These are phyloP conservation scores for Tillandsia fasciculata DNA, from an alignment of 176 grass and related monocot species.

Conservation along the genomic window DNA sequence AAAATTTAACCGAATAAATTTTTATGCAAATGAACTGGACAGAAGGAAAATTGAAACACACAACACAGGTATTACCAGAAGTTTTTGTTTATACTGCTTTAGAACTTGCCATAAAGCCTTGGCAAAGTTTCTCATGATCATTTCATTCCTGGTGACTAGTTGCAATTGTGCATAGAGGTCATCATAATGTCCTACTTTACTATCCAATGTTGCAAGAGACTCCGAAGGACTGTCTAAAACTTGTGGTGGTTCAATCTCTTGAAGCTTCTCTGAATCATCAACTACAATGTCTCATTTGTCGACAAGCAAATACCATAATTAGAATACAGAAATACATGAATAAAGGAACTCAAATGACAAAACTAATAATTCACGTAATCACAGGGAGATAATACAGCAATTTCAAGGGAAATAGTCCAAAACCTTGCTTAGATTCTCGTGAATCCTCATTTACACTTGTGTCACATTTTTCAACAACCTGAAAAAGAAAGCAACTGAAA, in stretches of 20 bases:
- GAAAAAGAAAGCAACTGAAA: conserved; percentile 12
- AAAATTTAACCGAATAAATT: background rate
- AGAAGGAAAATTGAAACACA: conserved; percentile 5
- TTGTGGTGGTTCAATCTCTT: conserved; percentile 1
- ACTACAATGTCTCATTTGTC: background rate
- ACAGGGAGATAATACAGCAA: background rate
- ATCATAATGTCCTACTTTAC: conserved; percentile 3
- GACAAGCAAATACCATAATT: conserved; percentile 11
- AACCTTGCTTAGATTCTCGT: conserved; percentile 36
- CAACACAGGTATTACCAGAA: conserved; percentile 29
- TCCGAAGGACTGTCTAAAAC: conserved; percentile 10
- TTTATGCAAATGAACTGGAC: background rate
- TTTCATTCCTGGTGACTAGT: conserved; percentile 40
- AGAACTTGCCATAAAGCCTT: conserved; percentile 41
- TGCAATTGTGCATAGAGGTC: conserved; percentile 28
- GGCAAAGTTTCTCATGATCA: conserved; percentile 49
- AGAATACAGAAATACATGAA: conserved; percentile 6
- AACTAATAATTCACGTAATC: background rate
- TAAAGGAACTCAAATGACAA: background rate
- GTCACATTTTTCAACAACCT: conserved; percentile 29
- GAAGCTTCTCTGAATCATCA: conserved; percentile 1
- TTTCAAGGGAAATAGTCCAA: background rate
- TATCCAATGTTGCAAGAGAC: background rate
- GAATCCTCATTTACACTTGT: background rate
- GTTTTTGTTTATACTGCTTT: conserved; percentile 51